Evolutionary conservation across 2,329 filamentous ascomycete genomes (phyloP), one percentile per base, ranked within the genome.

Genomic region (Nemania abortiva): DNA sequence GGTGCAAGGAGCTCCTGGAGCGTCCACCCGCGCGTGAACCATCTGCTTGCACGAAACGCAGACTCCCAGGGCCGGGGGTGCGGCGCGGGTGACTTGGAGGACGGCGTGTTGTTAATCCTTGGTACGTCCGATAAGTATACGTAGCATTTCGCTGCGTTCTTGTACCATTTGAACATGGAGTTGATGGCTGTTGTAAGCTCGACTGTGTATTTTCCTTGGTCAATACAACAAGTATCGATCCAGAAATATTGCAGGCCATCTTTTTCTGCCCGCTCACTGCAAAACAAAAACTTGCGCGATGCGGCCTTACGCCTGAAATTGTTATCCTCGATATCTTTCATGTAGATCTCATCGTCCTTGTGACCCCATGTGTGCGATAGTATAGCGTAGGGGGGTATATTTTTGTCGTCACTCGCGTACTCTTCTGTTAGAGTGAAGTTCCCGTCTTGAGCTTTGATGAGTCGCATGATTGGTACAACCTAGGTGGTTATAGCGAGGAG

Each of bases 151-250:
- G 24, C 29, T n/a, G 60, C 60, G 22, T 45, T 31, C 27, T 15
- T 27, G 31, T 65, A 68, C 66, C 66, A 63, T 15, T 13, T 22
- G 29, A 60, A 68, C 61, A 68, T 68, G 20, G 39, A 53, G 55
- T 68, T 65, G 29, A 68, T 68, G 18, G 66, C 29, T 10, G 15
- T 10, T 3, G 47, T 52, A 0, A 68, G 55, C 22, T 68, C 66
- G 2, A 34, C 42, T 9, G 20, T 56, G 49, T 27, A 5, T 27
- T 50, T 50, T 9, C n/a, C 18, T n/a, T 68, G 53, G 49, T 68
- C 49, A 18, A 68, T 65, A 37, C 60, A 63, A 20, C 60, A 63
- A 13, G 49, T 63, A 20, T 63, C 60, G 18, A 45, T 27, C 47
- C 59, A 53, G 22, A 53, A 20, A 15, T 54, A 18, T 22, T 31